Base-by-base conservation (phyloP, 2,329 filamentous ascomycete genomes). In the Thermothelomyces thermophilus region DNA sequence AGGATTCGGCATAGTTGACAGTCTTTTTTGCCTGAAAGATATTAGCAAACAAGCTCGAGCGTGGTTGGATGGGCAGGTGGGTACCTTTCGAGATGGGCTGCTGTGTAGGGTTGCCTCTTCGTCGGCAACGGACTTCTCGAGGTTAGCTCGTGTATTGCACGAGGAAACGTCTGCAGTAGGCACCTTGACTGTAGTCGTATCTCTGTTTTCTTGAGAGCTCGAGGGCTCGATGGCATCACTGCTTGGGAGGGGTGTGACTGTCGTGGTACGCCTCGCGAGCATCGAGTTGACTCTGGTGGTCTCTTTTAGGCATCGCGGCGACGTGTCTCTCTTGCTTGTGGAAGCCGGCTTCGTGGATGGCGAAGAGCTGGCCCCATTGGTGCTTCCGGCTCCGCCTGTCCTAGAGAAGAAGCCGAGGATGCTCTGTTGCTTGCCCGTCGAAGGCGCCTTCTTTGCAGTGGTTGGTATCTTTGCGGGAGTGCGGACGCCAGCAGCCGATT, bases 1-100 rank as follows among this genome's bases (percentile, higher is more conserved):
- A 88, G 1, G 87, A 90, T 62, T 96, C 90, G 56, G 86, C 84
- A 65, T 97, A 97, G 64, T 78, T 93, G 57, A 93, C 77, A 0
- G 66, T 65, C 62, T 78, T 81, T 59, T 73, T 80, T 3, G 64
- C 66, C 77, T 80, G 46, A 13, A 1, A 1, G 19, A 7, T 3
- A 5, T 51, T 35, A 53, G 43, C 26, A 8, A n/a, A 39, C 9
- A 10, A 5, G 34, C 9, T 30, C 3, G 33, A 19, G 13, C n/a
- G 16, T 17, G n/a, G 7, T 13, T 30, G 14, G 22, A 5, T 20
- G 28, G 6, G 7, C 4, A 39, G 14, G 5, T 9, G 54, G 69
- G 55, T 73, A 89, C 89, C 77, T 90, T 90, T 62, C 90, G 81
- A 14, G 84, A 83, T 1, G 90, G 90, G 62, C 90, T 95, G 63